Base-by-base conservation (phyloP, 768 basidiomycete species). In the Russula dissimulans region DNA sequence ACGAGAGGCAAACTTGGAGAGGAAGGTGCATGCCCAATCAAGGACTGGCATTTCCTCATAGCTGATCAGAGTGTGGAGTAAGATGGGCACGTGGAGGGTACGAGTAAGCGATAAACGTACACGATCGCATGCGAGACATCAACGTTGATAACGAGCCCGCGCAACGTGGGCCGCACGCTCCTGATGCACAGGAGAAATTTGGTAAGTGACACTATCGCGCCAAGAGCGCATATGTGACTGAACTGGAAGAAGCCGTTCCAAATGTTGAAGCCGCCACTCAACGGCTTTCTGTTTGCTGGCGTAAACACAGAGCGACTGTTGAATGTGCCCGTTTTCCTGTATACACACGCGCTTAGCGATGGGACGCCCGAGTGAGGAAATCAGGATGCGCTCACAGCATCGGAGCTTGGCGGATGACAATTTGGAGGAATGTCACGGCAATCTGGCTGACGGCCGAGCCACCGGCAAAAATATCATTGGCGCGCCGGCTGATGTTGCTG, bases 231-330 rank as follows among this genome's bases (percentile, higher is more conserved):
- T 3, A 17, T 29, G 51, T 5, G 15, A 46, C 63, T n/a, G 38
- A 36, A 64, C 63, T 64, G 63, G 8, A 64, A 64, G 43, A 53
- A 64, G 15, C 63, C 63, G 4, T 61, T 63, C 63, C 63, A 64
- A 11, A 64, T 52, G n/a, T 64, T 56, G 48, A 64, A 64, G 10
- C 63, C 63, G 15, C 60, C 60, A 29, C 61, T 57, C 34, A 64
- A 11, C 12, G 54, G 41, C 12, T 57, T 57, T 32, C 17, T 57
- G 48, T 34, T 56, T 5, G 50, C 31, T 8, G 59, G 5, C 11
- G 63, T 63, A 47, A 64, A 64, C 15, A 64, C 60, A 5, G 63
- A 64, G 14, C 63, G 63, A 18, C 14, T 22, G 26, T 64, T 64
- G 52, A 44, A 64, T 18, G 63, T 62, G 46, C 11, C 31, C 18